Evolutionary conservation across 345 rosid genomes (phyloP), one percentile per base, ranked within the genome.

Genomic region (Viola odorata): DNA sequence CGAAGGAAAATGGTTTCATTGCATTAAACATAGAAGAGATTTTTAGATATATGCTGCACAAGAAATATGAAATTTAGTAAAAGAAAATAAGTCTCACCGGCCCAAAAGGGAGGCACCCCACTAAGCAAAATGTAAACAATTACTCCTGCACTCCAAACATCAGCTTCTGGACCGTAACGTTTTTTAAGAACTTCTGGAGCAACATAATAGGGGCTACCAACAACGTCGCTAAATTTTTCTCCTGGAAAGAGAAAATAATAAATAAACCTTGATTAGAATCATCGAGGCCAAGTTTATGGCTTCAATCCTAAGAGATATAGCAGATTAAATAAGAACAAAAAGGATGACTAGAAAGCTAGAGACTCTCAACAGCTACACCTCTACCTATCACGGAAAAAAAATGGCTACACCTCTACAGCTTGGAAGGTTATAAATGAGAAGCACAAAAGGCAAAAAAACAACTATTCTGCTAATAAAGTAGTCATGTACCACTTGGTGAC

Each of bases 21-120:
- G 3, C 37, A 23, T 52, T 12, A 41, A 6, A 50, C 36, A 5
- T 13, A 15, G 15, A 8, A 16, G 12, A n/a, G 12, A 58, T 32
- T 23, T 23, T 23, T 23, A 23, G 32, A 23, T 23, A 23, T 23
- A 13, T 41, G 44, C 45, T 13, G 17, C 23, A 13, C 16, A 32
- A 8, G 14, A 66, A 37, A 44, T 42, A 32, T 9, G 5, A 4
- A 17, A 61, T n/a, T 37, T 8, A 60, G 45, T 7, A 36, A 53
- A 17, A 14, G 44, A 23, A 45, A 7, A 47, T 14, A 44, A 58
- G 45, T 54, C 55, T 52, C 41, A 71, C 75, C 75, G 12, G 69
- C 75, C 75, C 75, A 71, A 49, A 71, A 71, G n/a, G 75, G 75
- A 55, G 75, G 75, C 38, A 71, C 75, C 17, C 75, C 75, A 66